Percentiles rank a stretch among this genome's conserved stretches.
Conservation (phyloP, 306 rosid genomes). For the Cicer arietinum region DNA sequence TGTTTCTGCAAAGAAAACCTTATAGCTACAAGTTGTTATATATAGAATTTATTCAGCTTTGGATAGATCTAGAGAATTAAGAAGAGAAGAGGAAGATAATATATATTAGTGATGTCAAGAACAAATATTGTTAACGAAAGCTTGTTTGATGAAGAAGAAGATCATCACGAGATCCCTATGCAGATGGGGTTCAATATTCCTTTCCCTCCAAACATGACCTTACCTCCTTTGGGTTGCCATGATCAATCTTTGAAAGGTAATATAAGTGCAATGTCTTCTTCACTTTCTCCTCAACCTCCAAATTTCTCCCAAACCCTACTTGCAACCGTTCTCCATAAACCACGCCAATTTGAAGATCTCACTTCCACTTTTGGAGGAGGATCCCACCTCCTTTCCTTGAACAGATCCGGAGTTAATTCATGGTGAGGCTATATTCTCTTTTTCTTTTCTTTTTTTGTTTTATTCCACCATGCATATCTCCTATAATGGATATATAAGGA, state of each 20-base stretch:
- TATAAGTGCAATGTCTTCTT: constrained; percentile 38
- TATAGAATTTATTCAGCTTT: constrained; percentile 8
- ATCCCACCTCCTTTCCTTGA: constrained; percentile 65
- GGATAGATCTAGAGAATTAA: constrained; percentile 4
- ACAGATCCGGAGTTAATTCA: constrained; percentile 65
- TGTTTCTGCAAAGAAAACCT: constrained; percentile 18
- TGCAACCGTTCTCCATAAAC: constrained; percentile 48
- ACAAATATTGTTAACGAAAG: constrained; percentile 50
- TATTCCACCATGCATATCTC: neutral
- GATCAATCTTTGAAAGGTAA: constrained; percentile 58
- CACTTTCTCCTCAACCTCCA: constrained; percentile 50
- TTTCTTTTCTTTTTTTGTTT: neutral
- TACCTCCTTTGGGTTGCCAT: constrained; percentile 52
- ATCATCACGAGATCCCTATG: constrained; percentile 43
- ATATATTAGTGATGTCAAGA: constrained; percentile 44
- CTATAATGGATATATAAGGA: neutral
- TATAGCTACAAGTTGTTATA: neutral
- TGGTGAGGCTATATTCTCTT: constrained; percentile 52
- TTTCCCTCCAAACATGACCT: constrained; percentile 60
- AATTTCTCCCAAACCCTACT: constrained; percentile 63
- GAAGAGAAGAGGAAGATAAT: neutral
- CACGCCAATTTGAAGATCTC: constrained; percentile 42
- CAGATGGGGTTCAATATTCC: constrained; percentile 64
- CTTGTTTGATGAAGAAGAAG: constrained; percentile 64
- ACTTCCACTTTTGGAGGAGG: constrained; percentile 43